Evolutionary conservation across 805 yeast genomes (phyloP), one percentile per base, ranked within the genome.

Genomic region (Schizosaccharomyces cryophilus): DNA sequence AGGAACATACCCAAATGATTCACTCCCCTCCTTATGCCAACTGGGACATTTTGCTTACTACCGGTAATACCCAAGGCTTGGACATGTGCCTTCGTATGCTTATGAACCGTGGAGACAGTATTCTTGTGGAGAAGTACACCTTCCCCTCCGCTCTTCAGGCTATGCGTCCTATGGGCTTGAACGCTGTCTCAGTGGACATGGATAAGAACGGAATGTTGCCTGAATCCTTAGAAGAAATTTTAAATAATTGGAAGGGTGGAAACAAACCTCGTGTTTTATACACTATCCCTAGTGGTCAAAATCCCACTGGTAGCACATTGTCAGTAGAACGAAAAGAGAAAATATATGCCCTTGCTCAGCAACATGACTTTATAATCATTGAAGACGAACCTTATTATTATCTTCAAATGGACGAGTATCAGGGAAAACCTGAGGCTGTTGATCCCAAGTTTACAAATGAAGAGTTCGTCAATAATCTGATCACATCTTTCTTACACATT

Each of bases 311-410:
- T 6, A 76, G 82, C 19, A 78, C 84, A 4, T 79, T 84, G 69
- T 73, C 81, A 42, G 66, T 69, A 4, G 79, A 77, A 64, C 75
- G 87, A 66, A 79, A 87, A 69, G 67, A 71, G 62, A 74, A 75
- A 56, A 74, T 86, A 62, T 82, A 84, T 67, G 73, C 75, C 45
- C 67, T 86, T 59, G 81, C 85, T 61, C 78, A 77, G 66, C 80
- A 81, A 69, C 84, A 82, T 69, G 84, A 85, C 70, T 69, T 86
- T 61, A 68, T 87, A 40, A 81, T 86, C 62, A 70, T 85, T 61
- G 95, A 87, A 71, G 95, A 86, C 69, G 95, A 87, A 72, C 95
- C 95, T 5, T 87, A 86, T 75, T 85, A 83, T 71, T 85, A 81
- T 71, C 72, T 86, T 67, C 84, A 82, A 66, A 75, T 83, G 73